A percentile compares a stretch with the other conserved stretches of the same genome.
Conservation (phyloP, 768 basidiomycete species). For the Termitomyces titanicus region DNA sequence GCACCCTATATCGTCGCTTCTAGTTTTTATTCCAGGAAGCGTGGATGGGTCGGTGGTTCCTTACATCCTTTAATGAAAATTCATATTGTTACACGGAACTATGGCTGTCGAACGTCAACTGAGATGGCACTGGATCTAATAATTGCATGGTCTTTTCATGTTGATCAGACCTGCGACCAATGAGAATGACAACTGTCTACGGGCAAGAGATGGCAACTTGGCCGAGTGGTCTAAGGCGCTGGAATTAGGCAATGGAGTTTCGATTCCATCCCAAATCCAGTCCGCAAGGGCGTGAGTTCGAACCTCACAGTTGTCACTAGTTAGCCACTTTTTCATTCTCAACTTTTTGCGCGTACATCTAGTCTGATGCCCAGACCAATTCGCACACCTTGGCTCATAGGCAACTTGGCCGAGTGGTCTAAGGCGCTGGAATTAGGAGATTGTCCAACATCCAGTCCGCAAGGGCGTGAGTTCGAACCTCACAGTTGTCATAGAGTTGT, state of each 20-base stretch:
- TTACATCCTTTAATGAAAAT: constrained; percentile 36
- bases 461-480: constrained; percentile 7
- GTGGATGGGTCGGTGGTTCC: constrained; percentile 80
- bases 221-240: constrained; percentile 63
- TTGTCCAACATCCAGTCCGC: not conserved
- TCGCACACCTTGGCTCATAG: no score
- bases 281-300: constrained; percentile 7
- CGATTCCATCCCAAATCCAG: not conserved
- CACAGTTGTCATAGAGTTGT: constrained; percentile 6
- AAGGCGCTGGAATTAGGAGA: constrained; percentile 54
- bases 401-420: constrained; percentile 60
- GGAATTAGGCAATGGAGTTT: constrained; percentile 44
- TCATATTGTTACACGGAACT: no score
- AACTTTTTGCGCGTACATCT: no score
- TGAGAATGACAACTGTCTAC: no score
- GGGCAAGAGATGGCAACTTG: constrained; percentile 51
- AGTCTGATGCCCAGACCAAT: no score
- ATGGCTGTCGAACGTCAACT: no score
- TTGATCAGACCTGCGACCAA: not conserved
- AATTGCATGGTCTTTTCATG: no score
- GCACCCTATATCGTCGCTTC: constrained; percentile 65
- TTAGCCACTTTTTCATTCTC: no score
- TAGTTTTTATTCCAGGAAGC: constrained; percentile 31
- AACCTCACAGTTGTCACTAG: constrained; percentile 8
- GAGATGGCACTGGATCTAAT: no score